These are phyloP conservation scores for Monosporascus sp. DNA, from an alignment of 2,329 filamentous ascomycete genomes.

Conservation along the genomic window DNA sequence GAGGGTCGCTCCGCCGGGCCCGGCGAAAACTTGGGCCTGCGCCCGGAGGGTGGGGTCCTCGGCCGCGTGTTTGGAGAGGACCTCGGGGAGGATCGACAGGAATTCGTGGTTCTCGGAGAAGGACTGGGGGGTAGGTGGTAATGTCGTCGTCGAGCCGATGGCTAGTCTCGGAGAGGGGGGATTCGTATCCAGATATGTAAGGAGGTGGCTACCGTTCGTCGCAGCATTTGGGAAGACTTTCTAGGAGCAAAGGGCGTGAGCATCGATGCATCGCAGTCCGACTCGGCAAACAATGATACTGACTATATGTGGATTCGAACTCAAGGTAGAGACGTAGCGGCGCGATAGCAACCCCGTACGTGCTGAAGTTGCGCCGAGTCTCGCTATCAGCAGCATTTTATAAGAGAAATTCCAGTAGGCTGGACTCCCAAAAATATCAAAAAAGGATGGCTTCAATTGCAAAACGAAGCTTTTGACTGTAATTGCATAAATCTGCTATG, in stretches of 20 bases:
- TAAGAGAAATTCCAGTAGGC: neutral
- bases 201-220: constrained; percentile 43
- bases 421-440: no score
- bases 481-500: neutral
- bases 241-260: constrained; percentile 30
- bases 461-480: neutral
- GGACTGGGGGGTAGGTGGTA: constrained; percentile 58
- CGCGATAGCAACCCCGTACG: constrained; percentile 13
- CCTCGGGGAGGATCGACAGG: constrained; percentile 52
- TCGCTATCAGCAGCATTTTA: constrained; percentile 27
- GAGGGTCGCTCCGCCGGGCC: constrained; percentile 49
- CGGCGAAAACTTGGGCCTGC: constrained; percentile 57
- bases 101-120: constrained; percentile 58
- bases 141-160: constrained; percentile 52
- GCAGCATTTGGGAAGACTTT: constrained; percentile 52
- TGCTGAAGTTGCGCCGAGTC: constrained; percentile 20
- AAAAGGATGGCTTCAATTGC: neutral
- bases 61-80: constrained; percentile 50
- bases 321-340: constrained; percentile 41
- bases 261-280: neutral
- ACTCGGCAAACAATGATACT: constrained; percentile 20
- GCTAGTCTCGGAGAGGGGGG: constrained; percentile 51
- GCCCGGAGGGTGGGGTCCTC: constrained; percentile 50
- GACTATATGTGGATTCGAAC: constrained; percentile 51
- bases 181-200: constrained; percentile 54